Base-by-base conservation (phyloP, 768 basidiomycete genomes). In the Candolleomyces aberdarensis region DNA sequence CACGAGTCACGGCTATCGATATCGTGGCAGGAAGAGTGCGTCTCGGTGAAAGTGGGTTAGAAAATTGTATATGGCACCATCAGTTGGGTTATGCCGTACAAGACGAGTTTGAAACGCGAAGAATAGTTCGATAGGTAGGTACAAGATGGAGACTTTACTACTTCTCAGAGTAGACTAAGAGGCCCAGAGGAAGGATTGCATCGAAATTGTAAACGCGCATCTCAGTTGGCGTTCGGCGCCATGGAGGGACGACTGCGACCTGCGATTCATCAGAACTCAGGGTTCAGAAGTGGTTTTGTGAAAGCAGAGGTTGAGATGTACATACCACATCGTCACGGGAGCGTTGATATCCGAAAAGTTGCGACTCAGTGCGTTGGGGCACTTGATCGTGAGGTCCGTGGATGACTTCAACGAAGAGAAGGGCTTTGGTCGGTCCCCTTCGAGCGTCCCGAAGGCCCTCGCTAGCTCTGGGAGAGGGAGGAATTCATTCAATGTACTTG, bases 341-440 rank as follows among this genome's bases (percentile, higher is more conserved):
- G 36, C 36, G 36, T 36, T 36, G 36, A 36, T 7, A 36, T 36
- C 36, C 36, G 8, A 7, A 36, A 36, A 36, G 36, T 36, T 11
- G 36, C 11, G 36, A 7, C 1, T 11, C 11, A 36, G 36, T 36
- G 36, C 36, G 8, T 20, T 46, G 10, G 3, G 2, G 17, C 44
- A 46, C 10, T 6, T 46, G 44, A 11, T 6, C 5, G 4, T 7
- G 3, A 17, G 15, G 44, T 17, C 44, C 44, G 44, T 46, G 19
- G 44, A 20, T 17, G 19, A 46, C 44, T 20, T 20, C 7, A 3
- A 46, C 44, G 19, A 46, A 20, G 44, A 62, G 57, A 56, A 67
- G 66, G 57, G 40, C 63, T 43, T 46, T 57, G 36, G 62, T 55
- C 2, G 15, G 31, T 2, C 53, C 53, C 32, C 15, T 6, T 19